Evolutionary conservation across 1,139 yeast species (phyloP).

Genomic region (Cylindricascospora bacillispora): DNA sequence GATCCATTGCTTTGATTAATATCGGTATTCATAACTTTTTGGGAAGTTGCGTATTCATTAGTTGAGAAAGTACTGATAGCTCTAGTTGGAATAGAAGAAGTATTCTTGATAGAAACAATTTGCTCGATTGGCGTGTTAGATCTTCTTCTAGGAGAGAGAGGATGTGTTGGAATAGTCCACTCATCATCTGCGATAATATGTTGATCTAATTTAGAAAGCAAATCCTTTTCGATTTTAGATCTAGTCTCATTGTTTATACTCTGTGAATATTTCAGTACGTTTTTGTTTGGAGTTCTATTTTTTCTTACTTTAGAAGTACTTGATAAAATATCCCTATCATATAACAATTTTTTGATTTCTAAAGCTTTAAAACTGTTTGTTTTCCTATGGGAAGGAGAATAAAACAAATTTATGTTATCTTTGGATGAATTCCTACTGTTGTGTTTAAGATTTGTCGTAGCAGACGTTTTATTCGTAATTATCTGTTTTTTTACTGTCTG

Average conservation of each 20-base stretch:
- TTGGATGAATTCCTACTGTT: background rate
- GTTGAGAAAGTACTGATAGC: background rate
- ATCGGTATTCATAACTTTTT: background rate
- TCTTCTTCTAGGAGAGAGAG: no score
- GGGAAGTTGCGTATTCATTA: background rate
- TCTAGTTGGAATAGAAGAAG: background rate
- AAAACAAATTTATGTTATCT: no score
- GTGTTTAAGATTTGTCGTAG: constrained; percentile 5
- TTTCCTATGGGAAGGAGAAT: constrained; percentile 19
- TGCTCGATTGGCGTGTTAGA: background rate
- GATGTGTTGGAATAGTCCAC: background rate
- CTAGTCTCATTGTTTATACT: background rate
- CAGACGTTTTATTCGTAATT: background rate
- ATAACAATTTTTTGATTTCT: constrained; percentile 22
- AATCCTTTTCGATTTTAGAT: background rate
- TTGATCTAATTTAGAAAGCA: background rate
- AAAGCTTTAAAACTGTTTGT: constrained; percentile 27
- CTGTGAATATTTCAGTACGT: no score
- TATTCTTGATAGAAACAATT: background rate
- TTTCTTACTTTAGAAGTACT: constrained; percentile 14
- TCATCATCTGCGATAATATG: background rate
- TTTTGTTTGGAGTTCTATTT: background rate
- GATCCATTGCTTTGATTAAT: background rate
- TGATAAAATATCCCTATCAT: constrained; percentile 20
- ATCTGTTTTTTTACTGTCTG: constrained; percentile 15